Percentiles rank a stretch among this genome's conserved stretches.
phyloP scores from a whole-genome alignment of 495 filamentous ascomycete genomes.

The Podospora didyma region DNA sequence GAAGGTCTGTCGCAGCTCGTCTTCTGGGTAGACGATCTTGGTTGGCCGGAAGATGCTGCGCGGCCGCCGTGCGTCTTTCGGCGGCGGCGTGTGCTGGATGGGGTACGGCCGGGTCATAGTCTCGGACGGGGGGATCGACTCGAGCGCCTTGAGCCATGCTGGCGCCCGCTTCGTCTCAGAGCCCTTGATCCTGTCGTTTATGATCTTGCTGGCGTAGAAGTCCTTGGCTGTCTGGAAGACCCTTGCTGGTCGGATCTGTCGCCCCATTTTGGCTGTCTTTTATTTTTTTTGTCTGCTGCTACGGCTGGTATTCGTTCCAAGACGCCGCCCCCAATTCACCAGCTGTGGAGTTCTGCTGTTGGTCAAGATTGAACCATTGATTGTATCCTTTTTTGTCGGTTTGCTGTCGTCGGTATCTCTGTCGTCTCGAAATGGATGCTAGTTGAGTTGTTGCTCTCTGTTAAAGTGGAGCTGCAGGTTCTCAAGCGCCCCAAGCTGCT shows the following conservation, averaged over 20 bases:
- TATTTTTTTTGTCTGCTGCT: background rate
- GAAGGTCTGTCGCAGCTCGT: slow-evolving; percentile 73
- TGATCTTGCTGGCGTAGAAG: slow-evolving; percentile 50
- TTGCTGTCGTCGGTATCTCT: background rate
- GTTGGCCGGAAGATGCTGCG: slow-evolving; percentile 78
- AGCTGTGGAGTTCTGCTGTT: background rate
- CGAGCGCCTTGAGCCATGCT: slow-evolving; percentile 72
- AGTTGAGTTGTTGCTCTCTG: background rate
- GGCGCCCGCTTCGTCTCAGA: slow-evolving; percentile 39
- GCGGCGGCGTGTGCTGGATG: slow-evolving; percentile 53
- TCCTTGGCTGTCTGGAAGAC: slow-evolving; percentile 64
- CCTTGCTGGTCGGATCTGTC: slow-evolving; percentile 67
- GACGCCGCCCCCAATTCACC: background rate
- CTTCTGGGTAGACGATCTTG: slow-evolving; percentile 77
- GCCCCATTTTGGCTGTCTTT: slow-evolving; percentile 21
- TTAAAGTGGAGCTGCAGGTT: too few relatives aligned
- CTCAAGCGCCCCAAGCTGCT: background rate
- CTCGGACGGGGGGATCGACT: slow-evolving; percentile 74
- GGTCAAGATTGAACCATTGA: background rate
- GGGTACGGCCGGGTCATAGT: slow-evolving; percentile 64
- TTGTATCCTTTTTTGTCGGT: background rate
- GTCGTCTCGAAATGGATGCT: background rate
- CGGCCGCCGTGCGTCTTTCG: slow-evolving; percentile 51
- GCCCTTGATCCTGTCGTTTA: slow-evolving; percentile 36
- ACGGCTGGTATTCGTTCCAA: too few relatives aligned